Percentiles rank a stretch among this genome's conserved stretches.
Conservation (phyloP, 2,329 filamentous ascomycete species). For the Fusarium sp. region DNA sequence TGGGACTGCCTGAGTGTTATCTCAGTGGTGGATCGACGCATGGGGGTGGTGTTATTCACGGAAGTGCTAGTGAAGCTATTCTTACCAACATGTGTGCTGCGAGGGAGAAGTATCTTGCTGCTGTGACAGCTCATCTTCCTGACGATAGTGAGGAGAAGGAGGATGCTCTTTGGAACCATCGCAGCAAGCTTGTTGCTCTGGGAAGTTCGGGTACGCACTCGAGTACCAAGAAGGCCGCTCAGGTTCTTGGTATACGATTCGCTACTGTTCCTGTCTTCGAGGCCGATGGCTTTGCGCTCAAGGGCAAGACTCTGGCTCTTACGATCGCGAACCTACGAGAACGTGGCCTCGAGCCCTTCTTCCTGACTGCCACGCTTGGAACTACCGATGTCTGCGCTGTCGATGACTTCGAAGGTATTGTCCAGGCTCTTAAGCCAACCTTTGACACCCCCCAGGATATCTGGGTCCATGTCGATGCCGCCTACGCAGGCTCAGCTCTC, state of each 20-base stretch:
- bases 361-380: slow-evolving; percentile 83
- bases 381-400: slow-evolving; percentile 90
- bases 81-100: slow-evolving; percentile 89
- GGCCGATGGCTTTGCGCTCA: slow-evolving; percentile 76
- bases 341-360: slow-evolving; percentile 84
- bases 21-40: slow-evolving; percentile 74
- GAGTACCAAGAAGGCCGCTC: slow-evolving; percentile 86
- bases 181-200: slow-evolving; percentile 75
- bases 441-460: slow-evolving; percentile 61
- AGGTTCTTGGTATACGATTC: slow-evolving; percentile 87
- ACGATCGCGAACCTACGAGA: slow-evolving; percentile 73
- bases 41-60: slow-evolving; percentile 94
- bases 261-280: slow-evolving; percentile 72
- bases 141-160: slow-evolving; percentile 73
- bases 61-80: slow-evolving; percentile 87
- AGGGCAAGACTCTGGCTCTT: slow-evolving; percentile 68
- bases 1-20: slow-evolving; percentile 79
- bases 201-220: slow-evolving; percentile 84
- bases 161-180: slow-evolving; percentile 69
- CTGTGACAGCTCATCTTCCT: slow-evolving; percentile 63
- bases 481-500: slow-evolving; percentile 89
- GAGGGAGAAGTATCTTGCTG: slow-evolving; percentile 78
- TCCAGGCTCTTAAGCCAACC: slow-evolving; percentile 54
- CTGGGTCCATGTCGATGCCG: slow-evolving; percentile 95
- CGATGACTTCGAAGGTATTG: slow-evolving; percentile 81